Conservation (phyloP, 1,284 basidiomycete genomes). For the Microbotryum violaceum region DNA sequence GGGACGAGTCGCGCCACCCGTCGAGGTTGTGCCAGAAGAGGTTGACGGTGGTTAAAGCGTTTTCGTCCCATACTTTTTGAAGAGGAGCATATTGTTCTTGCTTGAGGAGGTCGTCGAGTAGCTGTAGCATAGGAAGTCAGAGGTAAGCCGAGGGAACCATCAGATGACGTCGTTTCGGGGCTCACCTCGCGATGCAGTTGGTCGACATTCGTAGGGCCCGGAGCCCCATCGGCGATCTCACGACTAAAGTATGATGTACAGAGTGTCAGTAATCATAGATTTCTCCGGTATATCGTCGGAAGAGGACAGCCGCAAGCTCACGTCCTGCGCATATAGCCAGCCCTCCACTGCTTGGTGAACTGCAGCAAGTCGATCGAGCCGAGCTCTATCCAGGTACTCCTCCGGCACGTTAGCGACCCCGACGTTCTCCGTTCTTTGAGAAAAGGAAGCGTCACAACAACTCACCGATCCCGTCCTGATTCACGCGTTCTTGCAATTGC, state of each 20-base stretch:
- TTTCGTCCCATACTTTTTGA: constrained; percentile 4
- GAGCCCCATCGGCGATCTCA: constrained; percentile 45
- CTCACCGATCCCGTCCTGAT: neutral
- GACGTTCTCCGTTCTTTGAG: neutral
- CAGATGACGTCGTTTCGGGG: neutral
- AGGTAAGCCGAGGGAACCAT: neutral
- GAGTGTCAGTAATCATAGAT: neutral
- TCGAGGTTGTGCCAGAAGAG: constrained; percentile 28
- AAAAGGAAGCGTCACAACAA: neutral
- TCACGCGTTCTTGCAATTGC: neutral
- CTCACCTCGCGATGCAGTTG: constrained; percentile 52
- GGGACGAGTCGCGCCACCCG: constrained; percentile 24
- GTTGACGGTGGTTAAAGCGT: constrained; percentile 7
- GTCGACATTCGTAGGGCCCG: constrained; percentile 52
- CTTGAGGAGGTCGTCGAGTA: constrained; percentile 21
- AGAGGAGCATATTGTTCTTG: neutral
- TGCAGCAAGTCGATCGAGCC: constrained; percentile 9
- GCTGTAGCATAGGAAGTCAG: neutral
- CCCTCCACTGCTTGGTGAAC: constrained; percentile 20
- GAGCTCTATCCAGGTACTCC: neutral
- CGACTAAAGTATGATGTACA: constrained; percentile 1
- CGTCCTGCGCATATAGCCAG: constrained; percentile 28
- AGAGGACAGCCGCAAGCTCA: neutral
- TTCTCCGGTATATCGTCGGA: neutral
- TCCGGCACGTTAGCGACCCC: neutral